Evolutionary conservation across 345 rosid genomes (phyloP).

Genomic region (Geranium brycei): DNA sequence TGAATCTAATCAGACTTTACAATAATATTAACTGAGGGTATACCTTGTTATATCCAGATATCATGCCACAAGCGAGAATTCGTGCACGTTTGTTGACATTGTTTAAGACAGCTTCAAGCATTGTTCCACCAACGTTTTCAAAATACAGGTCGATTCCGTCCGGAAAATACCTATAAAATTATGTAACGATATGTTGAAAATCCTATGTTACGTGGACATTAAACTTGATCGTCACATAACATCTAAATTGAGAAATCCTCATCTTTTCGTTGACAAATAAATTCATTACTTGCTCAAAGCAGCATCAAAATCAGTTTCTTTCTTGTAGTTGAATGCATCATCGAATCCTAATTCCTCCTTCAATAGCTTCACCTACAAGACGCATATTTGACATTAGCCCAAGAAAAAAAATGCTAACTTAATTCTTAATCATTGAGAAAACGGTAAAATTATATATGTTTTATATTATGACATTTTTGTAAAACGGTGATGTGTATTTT

Average conservation of each 20-base stretch:
- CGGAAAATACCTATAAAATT: slow-evolving; percentile 24
- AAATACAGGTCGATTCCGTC: slow-evolving; percentile 35
- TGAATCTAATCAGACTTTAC: not conserved
- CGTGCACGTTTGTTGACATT: slow-evolving; percentile 27
- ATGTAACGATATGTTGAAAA: not conserved
- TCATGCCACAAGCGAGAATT: slow-evolving; percentile 36
- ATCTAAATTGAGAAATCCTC: not conserved
- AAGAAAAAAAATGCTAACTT: too few relatives aligned
- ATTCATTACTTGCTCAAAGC: slow-evolving; percentile 29
- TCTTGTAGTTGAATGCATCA: slow-evolving; percentile 40
- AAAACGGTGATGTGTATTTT: too few relatives aligned
- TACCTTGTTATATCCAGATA: slow-evolving; percentile 41
- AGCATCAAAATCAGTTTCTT: slow-evolving; percentile 28
- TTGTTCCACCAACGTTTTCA: slow-evolving; percentile 44
- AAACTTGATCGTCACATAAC: not conserved
- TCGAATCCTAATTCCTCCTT: slow-evolving; percentile 42
- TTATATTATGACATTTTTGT: too few relatives aligned
- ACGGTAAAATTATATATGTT: too few relatives aligned
- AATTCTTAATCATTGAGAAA: too few relatives aligned
- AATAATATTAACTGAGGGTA: not conserved
- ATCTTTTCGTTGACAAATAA: not conserved
- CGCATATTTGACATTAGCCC: too few relatives aligned
- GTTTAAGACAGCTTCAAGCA: slow-evolving; percentile 42
- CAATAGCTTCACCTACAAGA: slow-evolving; percentile 21
- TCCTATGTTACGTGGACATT: not conserved